Base-by-base conservation (phyloP, 495 filamentous ascomycete species). In the Aspergillus ostianus region DNA sequence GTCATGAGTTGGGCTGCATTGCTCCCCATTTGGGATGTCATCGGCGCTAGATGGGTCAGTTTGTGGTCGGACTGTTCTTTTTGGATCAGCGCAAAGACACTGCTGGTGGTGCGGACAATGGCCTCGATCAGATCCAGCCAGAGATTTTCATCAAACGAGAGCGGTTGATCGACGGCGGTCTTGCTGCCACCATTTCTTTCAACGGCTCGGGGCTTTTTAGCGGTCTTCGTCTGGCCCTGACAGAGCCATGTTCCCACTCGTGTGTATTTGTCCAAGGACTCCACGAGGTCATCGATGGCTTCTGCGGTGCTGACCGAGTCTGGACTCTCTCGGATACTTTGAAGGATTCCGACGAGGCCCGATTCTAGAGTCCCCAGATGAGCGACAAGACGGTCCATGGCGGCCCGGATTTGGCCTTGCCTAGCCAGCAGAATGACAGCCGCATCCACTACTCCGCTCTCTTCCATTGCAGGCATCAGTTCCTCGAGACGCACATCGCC, bases 201-300 rank as follows among this genome's bases (percentile, higher is more conserved):
- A 3, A 58, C 51, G 18, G 58, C 46, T 55, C 67, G 64, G 23
- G 68, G 60, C 50, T 75, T 73, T 62, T 81, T 78, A 17, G 78
- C 71, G 1, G 82, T 84, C 65, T 88, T 91, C 53, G 84, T 93
- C 73, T 98, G 92, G 36, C 90, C 87, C 74, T 94, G 92, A 65
- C 94, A 97, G 21, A 98, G 82, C 94, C 94, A 98, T 20, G 93
- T 90, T 29, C 94, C 94, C 20, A 98, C 91, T 53, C 90, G 85
- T 0, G 86, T 82, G 70, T 96, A 97, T 68, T 93, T 98, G 56
- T 93, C 84, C 47, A 98, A 71, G 5, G 87, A 88, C 44, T 87
- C 84, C 18, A 96, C 77, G 2, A 95, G 79, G 51, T 85, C 79
- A 30, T 74, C 59, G 23, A 78, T 73, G n/a, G 80, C 80, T 50